Evolutionary conservation across 352 stramenopile species (phyloP), one percentile per base, ranked within the genome.

Genomic region (Aphanomyces stellatus): DNA sequence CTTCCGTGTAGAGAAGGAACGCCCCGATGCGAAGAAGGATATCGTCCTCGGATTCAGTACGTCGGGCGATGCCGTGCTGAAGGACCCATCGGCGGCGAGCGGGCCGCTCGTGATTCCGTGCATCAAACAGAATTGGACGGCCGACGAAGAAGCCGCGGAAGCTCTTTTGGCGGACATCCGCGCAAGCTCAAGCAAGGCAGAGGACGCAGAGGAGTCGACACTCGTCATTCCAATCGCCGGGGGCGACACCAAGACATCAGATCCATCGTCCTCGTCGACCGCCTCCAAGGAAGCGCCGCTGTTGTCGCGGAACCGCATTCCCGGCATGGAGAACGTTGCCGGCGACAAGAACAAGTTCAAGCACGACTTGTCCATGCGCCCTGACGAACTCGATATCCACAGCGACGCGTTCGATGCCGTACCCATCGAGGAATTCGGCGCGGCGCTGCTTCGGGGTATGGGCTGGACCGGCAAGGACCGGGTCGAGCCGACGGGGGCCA

Each of bases 381-480:
- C 90, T 0, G 81, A 95, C 2, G 90, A 87, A 40, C 70, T 91
- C 13, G 79, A 95, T 31, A 87, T 96, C 7, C 74, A 90, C 51
- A 93, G 79, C 41, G 77, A 94, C 4, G 79, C 79, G 31, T 98
- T 98, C 71, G 72, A 86, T n/a, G 56, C 65, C 6, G 82, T 98
- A 33, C 89, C 92, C 0, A 91, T 99, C 53, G 78, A 91, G 46
- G 93, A 98, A 56, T 99, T 99, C 79, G 97, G 97, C 17, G 88
- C 85, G 3, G 97, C 96, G 24, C 76, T 99, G 73, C 77, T 99
- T 8, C 81, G 96, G 17, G 97, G 97, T 13, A 99, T 99, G 97
- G 97, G 97, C 57, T 99, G 97, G 97, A 96, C 72, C 8, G 96
- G 95, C 37, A 75, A 78, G 31, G 53, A 79, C 22, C 69, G 68